Conservation (phyloP, 2,329 filamentous ascomycete genomes). For the Paecilomyces fulvus region DNA sequence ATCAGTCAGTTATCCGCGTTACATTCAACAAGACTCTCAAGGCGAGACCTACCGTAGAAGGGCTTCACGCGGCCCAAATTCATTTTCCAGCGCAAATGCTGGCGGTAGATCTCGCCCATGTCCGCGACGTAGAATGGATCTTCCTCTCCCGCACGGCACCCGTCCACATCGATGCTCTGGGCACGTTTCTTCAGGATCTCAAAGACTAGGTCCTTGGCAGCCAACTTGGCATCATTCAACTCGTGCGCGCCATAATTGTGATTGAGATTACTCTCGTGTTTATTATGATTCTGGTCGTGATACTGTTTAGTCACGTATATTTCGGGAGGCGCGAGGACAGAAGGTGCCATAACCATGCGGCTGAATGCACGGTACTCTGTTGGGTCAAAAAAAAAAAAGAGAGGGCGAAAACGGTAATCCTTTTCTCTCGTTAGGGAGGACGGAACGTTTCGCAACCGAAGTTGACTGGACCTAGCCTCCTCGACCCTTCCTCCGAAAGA, state of each 20-base stretch:
- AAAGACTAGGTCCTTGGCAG: conserved; percentile 73
- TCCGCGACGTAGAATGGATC: conserved; percentile 98
- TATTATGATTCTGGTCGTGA: conserved; percentile 14
- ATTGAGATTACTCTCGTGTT: conserved; percentile 26
- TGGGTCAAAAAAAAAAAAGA: conserved; percentile 10
- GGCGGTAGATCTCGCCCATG: conserved; percentile 95
- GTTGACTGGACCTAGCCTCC: conserved; percentile 90
- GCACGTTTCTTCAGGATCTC: conserved; percentile 80
- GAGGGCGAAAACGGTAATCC: neutral
- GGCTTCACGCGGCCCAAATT: conserved; percentile 87
- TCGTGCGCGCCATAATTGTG: conserved; percentile 39
- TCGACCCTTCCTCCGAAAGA: conserved; percentile 99
- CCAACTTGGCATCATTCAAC: conserved; percentile 32
- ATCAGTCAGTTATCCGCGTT: conserved; percentile 4
- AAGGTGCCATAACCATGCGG: conserved; percentile 63
- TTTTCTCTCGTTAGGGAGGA: conserved; percentile 71
- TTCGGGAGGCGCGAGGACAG: conserved; percentile 50
- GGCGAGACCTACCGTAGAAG: conserved; percentile 67
- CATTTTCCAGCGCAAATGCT: conserved; percentile 96
- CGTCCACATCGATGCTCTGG: conserved; percentile 73
- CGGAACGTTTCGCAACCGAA: conserved; percentile 87
- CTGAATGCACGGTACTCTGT: conserved; percentile 19
- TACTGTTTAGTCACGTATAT: conserved; percentile 27
- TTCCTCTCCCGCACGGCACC: conserved; percentile 85
- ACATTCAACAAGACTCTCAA: neutral